Conservation (phyloP, 768 basidiomycete species). For the Hygrophorus russula region DNA sequence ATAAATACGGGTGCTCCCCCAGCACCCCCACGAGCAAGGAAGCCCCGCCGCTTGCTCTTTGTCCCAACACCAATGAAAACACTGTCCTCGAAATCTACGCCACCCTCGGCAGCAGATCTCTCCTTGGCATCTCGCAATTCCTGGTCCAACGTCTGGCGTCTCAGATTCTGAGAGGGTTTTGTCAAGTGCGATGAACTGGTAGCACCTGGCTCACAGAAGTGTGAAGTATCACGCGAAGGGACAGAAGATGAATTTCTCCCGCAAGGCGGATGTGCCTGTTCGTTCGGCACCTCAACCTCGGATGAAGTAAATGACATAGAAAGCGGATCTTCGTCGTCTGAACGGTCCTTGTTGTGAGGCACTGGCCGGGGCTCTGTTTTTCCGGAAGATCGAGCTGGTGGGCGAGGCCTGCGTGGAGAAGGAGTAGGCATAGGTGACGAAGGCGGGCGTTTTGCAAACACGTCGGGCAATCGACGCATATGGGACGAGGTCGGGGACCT, state of each 20-base stretch:
- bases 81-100: conserved; percentile 35
- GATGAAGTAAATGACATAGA: not conserved
- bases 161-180: conserved; percentile 12
- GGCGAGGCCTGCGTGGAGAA: conserved; percentile 44
- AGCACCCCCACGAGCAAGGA: conserved; percentile 65
- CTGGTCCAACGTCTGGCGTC: conserved; percentile 54
- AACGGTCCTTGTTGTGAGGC: conserved; percentile 3
- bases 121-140: conserved; percentile 41
- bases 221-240: not conserved
- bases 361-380: conserved; percentile 12
- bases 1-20: conserved; percentile 63
- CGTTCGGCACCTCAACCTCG: too few species aligned
- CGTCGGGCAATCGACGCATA: conserved; percentile 13
- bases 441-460: conserved; percentile 52
- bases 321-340: conserved; percentile 8
- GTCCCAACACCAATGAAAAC: conserved; percentile 45
- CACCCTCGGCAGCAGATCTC: conserved; percentile 21
- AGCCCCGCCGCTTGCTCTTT: conserved; percentile 42
- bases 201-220: not conserved
- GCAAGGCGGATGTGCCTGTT: too few species aligned
- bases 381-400: conserved; percentile 41
- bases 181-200: conserved; percentile 1
- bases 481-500: conserved; percentile 3
- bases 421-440: conserved; percentile 49
- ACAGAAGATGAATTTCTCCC: not conserved